Base-by-base conservation (phyloP, 495 filamentous ascomycete species). In the Penicillium herquei region DNA sequence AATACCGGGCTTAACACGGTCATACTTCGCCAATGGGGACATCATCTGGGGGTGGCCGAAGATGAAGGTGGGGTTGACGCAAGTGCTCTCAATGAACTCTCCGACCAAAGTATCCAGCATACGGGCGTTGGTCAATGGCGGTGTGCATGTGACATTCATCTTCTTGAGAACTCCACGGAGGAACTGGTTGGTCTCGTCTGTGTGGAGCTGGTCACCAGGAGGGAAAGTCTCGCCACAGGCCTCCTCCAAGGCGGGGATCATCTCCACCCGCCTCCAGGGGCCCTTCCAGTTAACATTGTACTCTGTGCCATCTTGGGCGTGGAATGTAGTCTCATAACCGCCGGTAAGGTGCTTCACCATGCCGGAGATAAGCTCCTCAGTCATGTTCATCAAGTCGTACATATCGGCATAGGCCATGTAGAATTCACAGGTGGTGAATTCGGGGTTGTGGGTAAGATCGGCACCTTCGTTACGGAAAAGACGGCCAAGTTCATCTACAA, bases 61-160 rank as follows among this genome's bases (percentile, higher is more conserved):
- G 72, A 98, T 97, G 81, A 97, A 98, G 54, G 92, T 97, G 0
- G 94, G 94, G 81, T 92, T 96, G 66, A 97, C 74, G 74, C 92
- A 96, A 31, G 85, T 92, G 63, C 89, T 85, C 76, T 98, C 94
- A 63, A 97, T 93, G 74, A 93, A 96, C 63, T 96, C 92, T 54
- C 93, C 93, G 16, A 93, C 92, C 49, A 98, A 84, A 78, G 92
- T 96, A 77, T 98, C 94, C 49, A 98, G 85, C 88, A 98, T 96
- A 52, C 95, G 84, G n/a, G 93, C 87, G 68, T 96, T 97, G 55
- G 94, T 99, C 50, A 88, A 79, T 8, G 94, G 94, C 1, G 92
- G 86, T 18, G 91, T 77, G 79, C 93, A 98, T 12, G 96, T 90
- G 14, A 98, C 85, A 21, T 87, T 87, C 68, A 88, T 87, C 82